Base-by-base conservation (phyloP, 139 green algal species). In the Haematococcus sp. region DNA sequence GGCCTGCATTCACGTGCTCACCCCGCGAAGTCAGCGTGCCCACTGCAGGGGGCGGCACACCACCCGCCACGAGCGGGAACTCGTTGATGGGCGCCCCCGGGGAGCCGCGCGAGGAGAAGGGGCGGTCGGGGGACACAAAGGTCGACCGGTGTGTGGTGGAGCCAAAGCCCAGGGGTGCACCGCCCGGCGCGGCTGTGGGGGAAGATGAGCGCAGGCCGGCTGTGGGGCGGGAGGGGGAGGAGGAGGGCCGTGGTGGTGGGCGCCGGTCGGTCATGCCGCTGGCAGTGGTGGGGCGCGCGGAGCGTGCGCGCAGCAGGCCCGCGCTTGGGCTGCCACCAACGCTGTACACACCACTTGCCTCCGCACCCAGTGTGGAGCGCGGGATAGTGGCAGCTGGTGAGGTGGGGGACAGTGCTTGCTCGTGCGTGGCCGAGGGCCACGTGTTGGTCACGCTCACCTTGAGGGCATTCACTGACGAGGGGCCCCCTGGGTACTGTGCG, bases 381-480 rank as follows among this genome's bases (percentile, higher is more conserved):
- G 54, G 60, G 72, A 49, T 28, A n/a, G 20, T 23, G 27, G 11
- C 58, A 5, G 25, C 4, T 13, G 65, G 55, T 20, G 51, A 55
- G 2, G 44, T 56, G 33, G 61, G 61, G 3, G 61, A 27, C 27
- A 84, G 60, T 11, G 61, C 19, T 0, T 40, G 4, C 19, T 84
- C 79, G 23, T 84, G 79, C 30, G 78, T 74, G 19, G 71, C 32
- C 1, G 74, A 81, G 20, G 79, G 79, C 79, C 79, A 84, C 1
- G 79, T 77, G 58, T 84, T 84, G 58, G 30, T 33, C 1, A 83
- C 66, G 46, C 20, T 28, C 15, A 77, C 52, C 7, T 20, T 31
- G 3, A 72, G 40, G 4, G 67, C 68, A 1, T 52, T 51, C 1
- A 44, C 9, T 28, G 64, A 11, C 5, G 61, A 44, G 13, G 56